Evolutionary conservation across 352 stramenopile genomes (phyloP), one percentile per base, ranked within the genome.

Genomic region (Thraustochytrium striatum): DNA sequence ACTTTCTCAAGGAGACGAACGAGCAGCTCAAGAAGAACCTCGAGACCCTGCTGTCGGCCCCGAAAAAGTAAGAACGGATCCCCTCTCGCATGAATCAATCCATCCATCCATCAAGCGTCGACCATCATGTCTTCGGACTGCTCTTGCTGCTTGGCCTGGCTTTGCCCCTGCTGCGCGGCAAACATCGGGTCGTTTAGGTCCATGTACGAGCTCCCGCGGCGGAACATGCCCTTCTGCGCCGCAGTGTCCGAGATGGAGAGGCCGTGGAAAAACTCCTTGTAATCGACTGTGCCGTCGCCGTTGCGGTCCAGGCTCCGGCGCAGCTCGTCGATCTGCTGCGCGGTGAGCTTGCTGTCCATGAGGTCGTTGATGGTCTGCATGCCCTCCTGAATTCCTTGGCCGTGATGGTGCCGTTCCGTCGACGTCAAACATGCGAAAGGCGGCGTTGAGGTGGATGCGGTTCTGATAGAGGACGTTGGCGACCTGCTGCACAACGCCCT

Each of bases 381-480:
- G 59, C 89, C 90, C 3, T 85, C 85, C 59, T 89, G 88, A 83
- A 95, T 80, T 95, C 91, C 72, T 94, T 89, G 53, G 86, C 87
- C 68, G 79, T 89, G 72, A 95, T 93, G 50, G 83, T 62, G 36
- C 84, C 84, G 35, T 79, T 88, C 94, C 93, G 36, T 90, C 88
- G 25, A 89, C 83, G 72, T 97, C 92, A 81, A 97, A 97, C 84
- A 95, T 93, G 30, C 91, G 89, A 82, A 95, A 97, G 30, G 92
- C 91, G 69, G 92, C 91, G 65, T 89, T 90, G 70, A 97, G 92
- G 85, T 96, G 91, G 62, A 95, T 93, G 30, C 92, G 88, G 81
- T 96, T 91, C 87, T 97, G 91, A 82, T 94, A 97, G 78, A 97
- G 92, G 62, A 95, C 92, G 83, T 96, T 96, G 47, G 92, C 93